Base-by-base conservation (phyloP, 169 alveolate genomes). In the Cryptosporidium baileyi region DNA sequence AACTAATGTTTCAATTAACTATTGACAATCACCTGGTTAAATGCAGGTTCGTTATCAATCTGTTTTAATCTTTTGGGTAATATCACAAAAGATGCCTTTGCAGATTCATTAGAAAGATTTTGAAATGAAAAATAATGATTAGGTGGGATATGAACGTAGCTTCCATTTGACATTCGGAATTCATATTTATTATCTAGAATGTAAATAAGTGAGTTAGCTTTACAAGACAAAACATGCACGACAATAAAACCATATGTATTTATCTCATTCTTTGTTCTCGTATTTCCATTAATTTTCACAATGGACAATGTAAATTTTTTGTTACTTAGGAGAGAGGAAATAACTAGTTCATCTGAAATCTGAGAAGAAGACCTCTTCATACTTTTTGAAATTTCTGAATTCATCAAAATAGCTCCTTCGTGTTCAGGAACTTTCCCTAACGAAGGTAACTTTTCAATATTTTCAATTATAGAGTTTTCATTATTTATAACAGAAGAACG, bases 401-500 rank as follows among this genome's bases (percentile, higher is more conserved):
- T 74, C 85, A 74, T 74, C 13, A 74, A 26, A 38, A 74, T 74
- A 22, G 85, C 85, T 0, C 85, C 85, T 57, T 74, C 85, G 54
- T 74, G 85, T 11, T 74, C 85, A 11, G 85, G 85, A 17, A 74
- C 85, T n/a, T 57, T 74, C 5, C 85, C 85, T 6, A 74, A 60
- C n/a, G 85, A 74, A 34, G 85, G 85, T 13, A 74, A 61, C 24
- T 45, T 36, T 34, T 74, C 85, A 22, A 74, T 74, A 57, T 74
- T 74, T 11, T 51, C 85, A 13, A 74, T 61, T 17, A 74, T 59
- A 8, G 67, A 36, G 43, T 59, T 52, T 36, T 74, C 85, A 11
- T 59, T 34, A 51, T 49, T 38, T 36, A 26, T 3, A 63, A 28
- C 26, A 9, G 67, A 51, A 8, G 40, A n/a, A 13, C 59, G 32